These are phyloP conservation scores for Silene conica DNA, from an alignment of 148 eudicot species.

Conservation along the genomic window DNA sequence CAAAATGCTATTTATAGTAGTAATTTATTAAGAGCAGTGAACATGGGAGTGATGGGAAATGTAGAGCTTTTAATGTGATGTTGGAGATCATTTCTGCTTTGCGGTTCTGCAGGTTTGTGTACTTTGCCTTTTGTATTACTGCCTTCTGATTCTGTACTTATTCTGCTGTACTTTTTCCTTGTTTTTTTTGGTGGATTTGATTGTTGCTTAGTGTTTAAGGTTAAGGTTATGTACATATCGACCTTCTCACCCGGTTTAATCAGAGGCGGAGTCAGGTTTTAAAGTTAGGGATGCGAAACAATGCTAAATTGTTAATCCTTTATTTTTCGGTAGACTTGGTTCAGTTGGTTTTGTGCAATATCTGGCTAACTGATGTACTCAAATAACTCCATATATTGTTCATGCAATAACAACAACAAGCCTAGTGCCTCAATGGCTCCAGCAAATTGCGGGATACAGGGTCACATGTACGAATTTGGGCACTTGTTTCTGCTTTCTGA, in stretches of 20 bases:
- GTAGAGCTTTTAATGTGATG: slow-evolving; percentile 17
- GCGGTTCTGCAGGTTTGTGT: slow-evolving; percentile 27
- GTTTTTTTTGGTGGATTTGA: neutral
- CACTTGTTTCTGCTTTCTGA: neutral
- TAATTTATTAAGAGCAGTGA: slow-evolving; percentile 3
- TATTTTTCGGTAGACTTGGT: no score
- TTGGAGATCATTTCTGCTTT: slow-evolving; percentile 20
- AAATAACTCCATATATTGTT: no score
- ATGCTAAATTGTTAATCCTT: no score
- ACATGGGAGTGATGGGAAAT: slow-evolving; percentile 20
- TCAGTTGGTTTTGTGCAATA: no score
- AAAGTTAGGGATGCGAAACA: no score
- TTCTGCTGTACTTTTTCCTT: neutral
- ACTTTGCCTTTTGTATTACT: neutral
- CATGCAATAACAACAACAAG: no score
- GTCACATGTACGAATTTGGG: no score
- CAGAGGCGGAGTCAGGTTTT: neutral
- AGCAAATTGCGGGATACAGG: no score
- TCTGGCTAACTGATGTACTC: no score
- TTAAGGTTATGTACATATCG: neutral
- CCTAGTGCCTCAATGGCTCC: no score
- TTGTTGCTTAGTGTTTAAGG: neutral
- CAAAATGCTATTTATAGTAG: neutral
- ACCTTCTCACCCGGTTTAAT: neutral
- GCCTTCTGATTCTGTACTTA: no score